These are phyloP conservation scores for Mortierella sp. DNA, from an alignment of 371 early-diverging fungal genomes.

Conservation along the genomic window DNA sequence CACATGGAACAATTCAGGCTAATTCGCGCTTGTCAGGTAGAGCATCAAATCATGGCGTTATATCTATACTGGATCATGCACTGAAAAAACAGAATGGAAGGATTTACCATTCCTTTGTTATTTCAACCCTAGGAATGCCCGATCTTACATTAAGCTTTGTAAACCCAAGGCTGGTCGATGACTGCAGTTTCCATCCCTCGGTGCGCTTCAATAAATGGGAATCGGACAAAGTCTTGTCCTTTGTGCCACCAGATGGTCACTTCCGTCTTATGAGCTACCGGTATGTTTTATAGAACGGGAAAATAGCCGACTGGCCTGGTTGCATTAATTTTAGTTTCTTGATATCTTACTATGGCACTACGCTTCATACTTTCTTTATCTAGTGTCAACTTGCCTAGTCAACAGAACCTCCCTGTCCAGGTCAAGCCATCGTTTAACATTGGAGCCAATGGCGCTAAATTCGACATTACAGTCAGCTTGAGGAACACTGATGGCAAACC, in stretches of 20 bases:
- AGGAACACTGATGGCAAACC: conserved; percentile 76
- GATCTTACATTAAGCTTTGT: conserved; percentile 83
- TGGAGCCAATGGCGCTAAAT: conserved; percentile 70
- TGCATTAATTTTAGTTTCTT: conserved; percentile 14
- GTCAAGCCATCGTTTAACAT: conserved; percentile 73
- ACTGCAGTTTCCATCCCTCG: conserved; percentile 92
- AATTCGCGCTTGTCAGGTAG: conserved; percentile 84
- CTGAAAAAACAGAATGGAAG: background rate
- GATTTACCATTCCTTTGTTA: background rate
- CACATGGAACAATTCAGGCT: conserved; percentile 83
- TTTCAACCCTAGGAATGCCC: conserved; percentile 79
- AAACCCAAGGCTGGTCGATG: conserved; percentile 82
- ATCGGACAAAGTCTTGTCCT: conserved; percentile 83
- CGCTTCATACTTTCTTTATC: background rate
- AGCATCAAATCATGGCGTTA: background rate
- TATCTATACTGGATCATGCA: background rate
- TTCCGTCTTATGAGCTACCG: conserved; percentile 91
- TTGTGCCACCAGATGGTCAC: conserved; percentile 95
- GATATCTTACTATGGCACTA: background rate
- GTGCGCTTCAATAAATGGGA: conserved; percentile 87
- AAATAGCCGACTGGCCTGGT: background rate
- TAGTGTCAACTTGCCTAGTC: conserved; percentile 72
- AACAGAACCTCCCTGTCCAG: conserved; percentile 72
- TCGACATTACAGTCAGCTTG: conserved; percentile 76
- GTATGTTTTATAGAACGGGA: conserved; percentile 44